Conservation (phyloP, 2,329 filamentous ascomycete genomes). For the Aureobasidium namibiae region DNA sequence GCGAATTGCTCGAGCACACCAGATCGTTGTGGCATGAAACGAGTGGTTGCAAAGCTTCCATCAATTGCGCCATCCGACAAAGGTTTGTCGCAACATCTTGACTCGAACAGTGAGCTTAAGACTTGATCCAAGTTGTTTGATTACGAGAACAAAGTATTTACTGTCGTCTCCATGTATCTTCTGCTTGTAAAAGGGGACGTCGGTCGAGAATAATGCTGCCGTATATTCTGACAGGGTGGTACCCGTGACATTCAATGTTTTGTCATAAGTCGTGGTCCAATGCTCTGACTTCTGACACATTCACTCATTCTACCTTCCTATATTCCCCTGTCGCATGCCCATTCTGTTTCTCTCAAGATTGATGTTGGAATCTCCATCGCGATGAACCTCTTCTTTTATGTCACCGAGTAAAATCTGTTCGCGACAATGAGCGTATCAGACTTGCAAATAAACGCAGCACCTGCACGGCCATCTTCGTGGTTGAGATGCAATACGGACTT, state of each 20-base stretch:
- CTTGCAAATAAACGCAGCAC: too few species aligned
- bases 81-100: background rate
- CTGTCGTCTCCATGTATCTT: too few species aligned
- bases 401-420: too few species aligned
- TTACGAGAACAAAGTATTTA: background rate
- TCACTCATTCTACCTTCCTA: background rate
- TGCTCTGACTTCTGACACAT: background rate
- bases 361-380: background rate
- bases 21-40: background rate
- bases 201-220: background rate
- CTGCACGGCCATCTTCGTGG: too few species aligned
- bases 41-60: background rate
- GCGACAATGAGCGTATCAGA: too few species aligned
- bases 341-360: background rate
- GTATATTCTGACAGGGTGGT: background rate
- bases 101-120: accelerated
- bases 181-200: background rate
- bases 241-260: background rate
- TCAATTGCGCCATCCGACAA: background rate
- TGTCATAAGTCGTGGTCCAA: background rate
- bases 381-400: background rate
- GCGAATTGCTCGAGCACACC: background rate
- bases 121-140: background rate
- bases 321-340: background rate
- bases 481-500: background rate